Percentiles rank a stretch among this genome's conserved stretches.
These are phyloP conservation scores for Sugiyamaella qingdaonensis DNA, from an alignment of 805 yeast species.

Conservation along the genomic window DNA sequence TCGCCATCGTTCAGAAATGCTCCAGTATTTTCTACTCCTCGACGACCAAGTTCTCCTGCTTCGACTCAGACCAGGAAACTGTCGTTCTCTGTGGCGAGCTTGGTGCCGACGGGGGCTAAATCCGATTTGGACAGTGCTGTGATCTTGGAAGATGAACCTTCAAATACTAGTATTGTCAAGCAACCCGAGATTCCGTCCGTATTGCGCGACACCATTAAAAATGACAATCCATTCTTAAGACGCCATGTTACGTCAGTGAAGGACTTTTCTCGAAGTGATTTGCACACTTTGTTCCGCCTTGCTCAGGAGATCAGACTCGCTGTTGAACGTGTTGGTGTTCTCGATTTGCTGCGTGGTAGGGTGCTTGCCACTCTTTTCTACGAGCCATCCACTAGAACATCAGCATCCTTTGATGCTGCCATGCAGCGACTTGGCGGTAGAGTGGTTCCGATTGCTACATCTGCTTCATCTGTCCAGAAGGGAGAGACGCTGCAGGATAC, in stretches of 20 bases:
- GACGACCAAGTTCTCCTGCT: constrained; percentile 6
- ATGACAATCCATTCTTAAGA: constrained; percentile 83
- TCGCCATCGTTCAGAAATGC: constrained; percentile 9
- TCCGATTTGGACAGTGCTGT: constrained; percentile 9
- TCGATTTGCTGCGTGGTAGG: constrained; percentile 86
- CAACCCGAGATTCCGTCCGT: constrained; percentile 52
- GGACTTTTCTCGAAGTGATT: constrained; percentile 79
- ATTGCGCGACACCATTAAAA: constrained; percentile 66
- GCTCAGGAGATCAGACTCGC: constrained; percentile 98
- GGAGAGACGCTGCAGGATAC: constrained; percentile 99
- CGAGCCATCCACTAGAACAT: constrained; percentile 97
- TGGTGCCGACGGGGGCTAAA: constrained; percentile 27
- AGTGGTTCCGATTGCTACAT: constrained; percentile 80
- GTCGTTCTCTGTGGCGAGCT: constrained; percentile 21
- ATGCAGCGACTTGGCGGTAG: constrained; percentile 99
- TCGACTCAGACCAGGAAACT: constrained; percentile 9
- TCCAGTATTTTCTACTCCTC: constrained; percentile 3
- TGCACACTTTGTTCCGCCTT: constrained; percentile 89
- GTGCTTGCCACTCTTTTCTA: constrained; percentile 92
- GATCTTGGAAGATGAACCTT: constrained; percentile 11
- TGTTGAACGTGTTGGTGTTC: constrained; percentile 92
- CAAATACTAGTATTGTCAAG: constrained; percentile 1
- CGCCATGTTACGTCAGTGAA: constrained; percentile 84
- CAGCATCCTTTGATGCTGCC: constrained; percentile 96
- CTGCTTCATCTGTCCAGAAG: constrained; percentile 90